A percentile compares a stretch with the other conserved stretches of the same genome.
Conservation (phyloP, 2,329 filamentous ascomycete species). For the Botrytis cinerea region DNA sequence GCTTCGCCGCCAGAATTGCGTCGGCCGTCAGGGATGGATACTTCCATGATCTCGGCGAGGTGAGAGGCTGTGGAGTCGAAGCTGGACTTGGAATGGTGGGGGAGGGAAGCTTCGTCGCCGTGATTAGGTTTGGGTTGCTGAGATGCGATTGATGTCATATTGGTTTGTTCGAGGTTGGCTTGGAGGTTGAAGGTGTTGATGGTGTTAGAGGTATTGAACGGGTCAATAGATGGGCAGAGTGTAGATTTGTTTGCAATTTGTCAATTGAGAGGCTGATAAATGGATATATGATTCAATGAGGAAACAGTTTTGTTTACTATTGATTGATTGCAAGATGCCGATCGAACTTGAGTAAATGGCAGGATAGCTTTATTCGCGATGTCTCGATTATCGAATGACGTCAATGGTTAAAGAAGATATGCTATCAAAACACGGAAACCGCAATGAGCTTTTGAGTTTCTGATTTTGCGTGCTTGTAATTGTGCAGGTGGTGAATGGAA, state of each 20-base stretch:
- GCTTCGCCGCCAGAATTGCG: slow-evolving; percentile 35
- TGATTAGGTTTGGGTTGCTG: neutral
- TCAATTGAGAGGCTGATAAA: neutral
- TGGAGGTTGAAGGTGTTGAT: neutral
- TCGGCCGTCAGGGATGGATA: slow-evolving; percentile 33
- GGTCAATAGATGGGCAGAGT: neutral
- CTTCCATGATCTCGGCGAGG: neutral
- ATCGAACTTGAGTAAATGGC: neutral
- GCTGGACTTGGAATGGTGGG: neutral
- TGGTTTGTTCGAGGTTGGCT: neutral
- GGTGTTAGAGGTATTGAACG: neutral
- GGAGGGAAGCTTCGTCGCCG: neutral
- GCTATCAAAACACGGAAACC: neutral
- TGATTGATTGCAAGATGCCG: neutral
- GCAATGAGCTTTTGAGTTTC: neutral
- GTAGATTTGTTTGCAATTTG: neutral
- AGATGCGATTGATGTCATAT: slow-evolving; percentile 4
- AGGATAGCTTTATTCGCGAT: neutral
- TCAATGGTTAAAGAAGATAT: neutral
- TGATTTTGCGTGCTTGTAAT: neutral
- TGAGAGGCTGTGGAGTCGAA: neutral
- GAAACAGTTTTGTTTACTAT: neutral
- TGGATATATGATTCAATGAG: neutral
- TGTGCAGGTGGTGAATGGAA: neutral
- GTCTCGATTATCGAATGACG: neutral